Evolutionary conservation across 306 rosid species (phyloP).

Genomic region (Medicago arabica): DNA sequence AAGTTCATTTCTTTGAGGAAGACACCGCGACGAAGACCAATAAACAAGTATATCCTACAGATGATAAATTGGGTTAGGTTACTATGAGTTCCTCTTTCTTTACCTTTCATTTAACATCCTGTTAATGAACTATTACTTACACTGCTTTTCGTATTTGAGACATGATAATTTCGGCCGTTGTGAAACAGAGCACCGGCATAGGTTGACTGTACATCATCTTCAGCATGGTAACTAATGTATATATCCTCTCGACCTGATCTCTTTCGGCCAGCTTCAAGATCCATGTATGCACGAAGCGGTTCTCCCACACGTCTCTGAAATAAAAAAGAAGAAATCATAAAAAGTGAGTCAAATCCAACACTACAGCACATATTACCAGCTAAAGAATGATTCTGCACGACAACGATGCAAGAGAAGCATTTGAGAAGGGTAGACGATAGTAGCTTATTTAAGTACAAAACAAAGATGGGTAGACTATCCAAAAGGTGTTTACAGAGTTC

Average conservation of each 20-base stretch:
- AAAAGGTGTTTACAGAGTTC: slow-evolving; percentile 2
- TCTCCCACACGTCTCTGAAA: slow-evolving; percentile 72
- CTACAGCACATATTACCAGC: not conserved
- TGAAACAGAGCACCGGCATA: slow-evolving; percentile 94
- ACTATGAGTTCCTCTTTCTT: not conserved
- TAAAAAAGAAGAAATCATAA: slow-evolving; percentile 27
- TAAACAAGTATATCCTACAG: slow-evolving; percentile 81
- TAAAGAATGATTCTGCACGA: slow-evolving; percentile 8
- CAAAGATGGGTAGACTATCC: not conserved
- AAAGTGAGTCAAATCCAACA: slow-evolving; percentile 33
- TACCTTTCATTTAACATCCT: not conserved
- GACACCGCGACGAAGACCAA: slow-evolving; percentile 98
- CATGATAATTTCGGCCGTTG: slow-evolving; percentile 75
- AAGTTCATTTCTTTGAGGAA: slow-evolving; percentile 75
- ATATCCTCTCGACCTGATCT: slow-evolving; percentile 82
- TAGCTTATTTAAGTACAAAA: slow-evolving; percentile 12
- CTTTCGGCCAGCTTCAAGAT: slow-evolving; percentile 87
- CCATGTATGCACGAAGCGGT: slow-evolving; percentile 88
- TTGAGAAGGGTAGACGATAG: not conserved
- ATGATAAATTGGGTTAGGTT: slow-evolving; percentile 29
- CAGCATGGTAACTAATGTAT: slow-evolving; percentile 82
- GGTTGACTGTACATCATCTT: slow-evolving; percentile 88
- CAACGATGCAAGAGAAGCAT: not conserved
- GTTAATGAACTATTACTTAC: slow-evolving; percentile 50
- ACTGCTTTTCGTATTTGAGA: slow-evolving; percentile 62